These are phyloP conservation scores for Phytophthora uliginosa DNA, from an alignment of 352 stramenopile species.

Conservation along the genomic window DNA sequence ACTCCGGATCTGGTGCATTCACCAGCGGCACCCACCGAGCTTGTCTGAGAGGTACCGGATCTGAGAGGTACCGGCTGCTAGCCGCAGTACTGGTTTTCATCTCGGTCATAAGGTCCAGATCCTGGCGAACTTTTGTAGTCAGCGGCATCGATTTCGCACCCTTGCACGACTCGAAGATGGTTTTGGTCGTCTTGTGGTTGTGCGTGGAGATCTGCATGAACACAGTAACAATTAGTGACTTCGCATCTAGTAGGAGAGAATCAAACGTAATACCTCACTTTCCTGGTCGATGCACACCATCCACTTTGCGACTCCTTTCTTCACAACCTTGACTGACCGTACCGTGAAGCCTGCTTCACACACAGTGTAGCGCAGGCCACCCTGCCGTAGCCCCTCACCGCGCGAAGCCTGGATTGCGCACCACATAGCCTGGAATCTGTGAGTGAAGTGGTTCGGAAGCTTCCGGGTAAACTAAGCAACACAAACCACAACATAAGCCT, in stretches of 20 bases:
- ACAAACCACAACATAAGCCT: neutral
- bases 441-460: neutral
- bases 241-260: neutral
- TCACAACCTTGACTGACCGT: neutral
- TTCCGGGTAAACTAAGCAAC: neutral
- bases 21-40: too few relatives aligned
- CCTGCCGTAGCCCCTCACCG: neutral
- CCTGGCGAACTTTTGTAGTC: neutral
- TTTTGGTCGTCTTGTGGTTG: neutral
- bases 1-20: too few relatives aligned
- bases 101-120: neutral
- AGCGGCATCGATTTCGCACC: neutral
- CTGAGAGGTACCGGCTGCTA: neutral
- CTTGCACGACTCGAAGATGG: neutral
- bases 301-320: neutral
- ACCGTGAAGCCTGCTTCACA: neutral
- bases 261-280: neutral
- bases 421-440: neutral
- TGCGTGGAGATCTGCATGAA: neutral
- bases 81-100: neutral
- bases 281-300: neutral
- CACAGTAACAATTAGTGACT: neutral
- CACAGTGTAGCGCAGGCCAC: neutral
- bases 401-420: neutral
- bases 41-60: too few relatives aligned